These are phyloP conservation scores for Trichoderma aggressivum DNA, from an alignment of 2,329 filamentous ascomycete genomes.

Conservation along the genomic window DNA sequence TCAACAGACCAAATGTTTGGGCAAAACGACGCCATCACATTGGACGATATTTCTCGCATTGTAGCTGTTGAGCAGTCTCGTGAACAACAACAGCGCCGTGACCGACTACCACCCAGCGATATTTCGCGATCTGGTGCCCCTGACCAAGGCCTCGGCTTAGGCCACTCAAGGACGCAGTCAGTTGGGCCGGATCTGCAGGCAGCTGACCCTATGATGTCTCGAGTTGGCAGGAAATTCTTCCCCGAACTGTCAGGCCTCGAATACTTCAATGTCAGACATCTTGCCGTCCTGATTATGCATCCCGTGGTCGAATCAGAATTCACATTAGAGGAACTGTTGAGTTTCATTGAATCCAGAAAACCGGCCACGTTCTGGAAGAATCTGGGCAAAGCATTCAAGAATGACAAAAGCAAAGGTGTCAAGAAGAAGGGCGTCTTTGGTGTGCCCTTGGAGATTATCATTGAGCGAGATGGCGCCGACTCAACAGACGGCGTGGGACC, in stretches of 20 bases:
- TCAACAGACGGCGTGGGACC: constrained; percentile 97
- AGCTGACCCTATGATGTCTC: constrained; percentile 52
- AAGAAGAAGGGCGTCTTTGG: constrained; percentile 96
- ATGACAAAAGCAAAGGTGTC: constrained; percentile 68
- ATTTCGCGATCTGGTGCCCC: constrained; percentile 56
- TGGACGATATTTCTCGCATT: constrained; percentile 95
- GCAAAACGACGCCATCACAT: constrained; percentile 82
- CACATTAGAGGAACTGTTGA: constrained; percentile 86
- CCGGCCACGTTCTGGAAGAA: constrained; percentile 95
- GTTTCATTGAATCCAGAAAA: constrained; percentile 89
- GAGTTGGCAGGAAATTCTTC: constrained; percentile 75
- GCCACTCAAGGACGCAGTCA: constrained; percentile 63
- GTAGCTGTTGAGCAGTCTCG: constrained; percentile 93
- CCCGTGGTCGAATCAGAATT: constrained; percentile 87
- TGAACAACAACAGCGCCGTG: constrained; percentile 76
- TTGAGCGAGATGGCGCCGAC: constrained; percentile 91
- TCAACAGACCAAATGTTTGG: constrained; percentile 82
- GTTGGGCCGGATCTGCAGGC: constrained; percentile 50
- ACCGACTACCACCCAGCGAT: constrained; percentile 52
- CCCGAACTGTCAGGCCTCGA: constrained; percentile 93
- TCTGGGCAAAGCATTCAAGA: constrained; percentile 93
- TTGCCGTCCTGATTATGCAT: constrained; percentile 93
- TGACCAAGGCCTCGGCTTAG: constrained; percentile 51
- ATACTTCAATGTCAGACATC: constrained; percentile 94
- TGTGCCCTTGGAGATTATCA: constrained; percentile 79